Percentiles rank a stretch among this genome's conserved stretches.
Evolutionary conservation across 345 rosid genomes (phyloP).

Genomic region (Eucalyptus regnans): DNA sequence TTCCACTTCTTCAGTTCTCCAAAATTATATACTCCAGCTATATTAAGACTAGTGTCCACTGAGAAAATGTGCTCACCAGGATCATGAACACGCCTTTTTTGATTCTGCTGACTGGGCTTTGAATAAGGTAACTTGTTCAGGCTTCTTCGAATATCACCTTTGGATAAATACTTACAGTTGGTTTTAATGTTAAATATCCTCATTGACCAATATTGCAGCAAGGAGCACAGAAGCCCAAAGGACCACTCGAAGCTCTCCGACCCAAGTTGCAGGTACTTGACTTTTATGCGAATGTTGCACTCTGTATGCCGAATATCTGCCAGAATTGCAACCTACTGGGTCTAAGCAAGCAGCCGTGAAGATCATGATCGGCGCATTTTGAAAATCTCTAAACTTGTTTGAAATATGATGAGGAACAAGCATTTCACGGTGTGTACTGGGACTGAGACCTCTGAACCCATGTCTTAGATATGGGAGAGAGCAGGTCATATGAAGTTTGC

Average conservation of each 20-base stretch:
- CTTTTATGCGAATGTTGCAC: background rate
- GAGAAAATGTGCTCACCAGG: slow-evolving; percentile 19
- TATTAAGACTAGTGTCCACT: background rate
- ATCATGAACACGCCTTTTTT: slow-evolving; percentile 80
- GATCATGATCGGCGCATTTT: background rate
- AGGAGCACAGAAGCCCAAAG: slow-evolving; percentile 76
- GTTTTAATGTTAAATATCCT: background rate
- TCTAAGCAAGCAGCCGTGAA: background rate
- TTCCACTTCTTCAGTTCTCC: background rate
- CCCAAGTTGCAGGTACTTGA: slow-evolving; percentile 70
- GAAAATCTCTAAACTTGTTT: background rate
- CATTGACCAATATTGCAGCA: slow-evolving; percentile 21
- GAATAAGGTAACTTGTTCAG: slow-evolving; percentile 43
- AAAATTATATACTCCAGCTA: background rate
- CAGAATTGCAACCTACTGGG: background rate
- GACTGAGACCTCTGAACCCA: background rate
- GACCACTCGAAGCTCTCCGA: slow-evolving; percentile 75
- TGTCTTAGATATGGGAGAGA: background rate
- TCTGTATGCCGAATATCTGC: background rate
- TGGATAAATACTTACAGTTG: background rate
- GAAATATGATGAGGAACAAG: background rate
- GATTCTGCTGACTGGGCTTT: slow-evolving; percentile 97
- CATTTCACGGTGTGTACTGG: background rate
- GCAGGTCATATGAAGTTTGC: background rate
- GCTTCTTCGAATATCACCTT: background rate